phyloP scores from a whole-genome alignment of 441 rosid species.

The Viola pubescens region DNA sequence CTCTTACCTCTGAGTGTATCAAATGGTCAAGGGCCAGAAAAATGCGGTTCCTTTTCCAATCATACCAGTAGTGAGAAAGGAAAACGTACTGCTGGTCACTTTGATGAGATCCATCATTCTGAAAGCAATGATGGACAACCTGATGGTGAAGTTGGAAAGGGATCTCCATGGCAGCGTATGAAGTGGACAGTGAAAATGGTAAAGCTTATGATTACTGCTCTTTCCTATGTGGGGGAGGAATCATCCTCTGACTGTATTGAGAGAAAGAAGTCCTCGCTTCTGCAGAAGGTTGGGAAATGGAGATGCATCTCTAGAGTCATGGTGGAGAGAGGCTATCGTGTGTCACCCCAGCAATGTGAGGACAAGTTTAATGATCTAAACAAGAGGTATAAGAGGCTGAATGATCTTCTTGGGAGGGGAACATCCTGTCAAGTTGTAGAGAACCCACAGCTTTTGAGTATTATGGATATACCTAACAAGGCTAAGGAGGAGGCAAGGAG shows the following conservation, averaged over 20 bases:
- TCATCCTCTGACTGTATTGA: constrained; percentile 10
- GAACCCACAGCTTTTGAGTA: constrained; percentile 22
- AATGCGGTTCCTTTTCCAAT: neutral
- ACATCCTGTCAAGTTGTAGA: constrained; percentile 25
- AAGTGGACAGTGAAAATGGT: constrained; percentile 31
- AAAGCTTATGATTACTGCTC: constrained; percentile 25
- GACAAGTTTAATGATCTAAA: constrained; percentile 28
- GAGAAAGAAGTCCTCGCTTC: constrained; percentile 7
- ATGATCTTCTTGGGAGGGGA: constrained; percentile 29
- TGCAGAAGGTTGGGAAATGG: constrained; percentile 30
- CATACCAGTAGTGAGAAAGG: constrained; percentile 1
- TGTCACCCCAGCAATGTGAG: constrained; percentile 34
- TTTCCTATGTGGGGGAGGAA: constrained; percentile 24
- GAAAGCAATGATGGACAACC: constrained; percentile 12
- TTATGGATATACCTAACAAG: constrained; percentile 16
- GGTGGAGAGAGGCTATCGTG: constrained; percentile 25
- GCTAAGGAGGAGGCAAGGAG: constrained; percentile 27
- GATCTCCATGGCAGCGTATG: constrained; percentile 18
- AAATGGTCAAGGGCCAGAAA: constrained; percentile 3
- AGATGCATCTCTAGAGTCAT: constrained; percentile 23
- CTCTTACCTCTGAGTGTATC: neutral
- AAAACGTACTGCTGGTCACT: neutral
- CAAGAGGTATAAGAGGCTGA: constrained; percentile 27
- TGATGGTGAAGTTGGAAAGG: constrained; percentile 12
- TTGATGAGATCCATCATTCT: constrained; percentile 5